phyloP scores from a whole-genome alignment of 805 yeast genomes.

The Hanseniaspora vineae region DNA sequence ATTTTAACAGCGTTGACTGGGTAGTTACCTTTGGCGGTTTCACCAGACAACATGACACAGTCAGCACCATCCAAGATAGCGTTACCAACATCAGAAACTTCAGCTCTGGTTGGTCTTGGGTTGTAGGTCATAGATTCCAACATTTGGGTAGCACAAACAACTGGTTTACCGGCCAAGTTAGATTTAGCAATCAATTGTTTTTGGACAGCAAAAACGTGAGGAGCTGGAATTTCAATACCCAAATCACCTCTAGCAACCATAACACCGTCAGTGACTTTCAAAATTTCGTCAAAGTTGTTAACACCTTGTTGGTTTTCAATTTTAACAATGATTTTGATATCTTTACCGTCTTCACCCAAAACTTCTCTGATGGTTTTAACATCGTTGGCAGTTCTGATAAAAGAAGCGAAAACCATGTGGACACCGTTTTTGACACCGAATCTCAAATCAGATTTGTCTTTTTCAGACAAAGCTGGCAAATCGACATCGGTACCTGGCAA shows the following conservation, averaged over 20 bases:
- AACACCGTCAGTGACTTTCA: slow-evolving; percentile 93
- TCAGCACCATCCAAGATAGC: slow-evolving; percentile 99
- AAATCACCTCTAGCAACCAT: slow-evolving; percentile 99
- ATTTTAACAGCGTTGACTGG: slow-evolving; percentile 95
- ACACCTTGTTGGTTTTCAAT: slow-evolving; percentile 99
- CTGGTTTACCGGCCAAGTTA: slow-evolving; percentile 99
- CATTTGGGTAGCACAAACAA: slow-evolving; percentile 99
- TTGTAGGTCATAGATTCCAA: slow-evolving; percentile 98
- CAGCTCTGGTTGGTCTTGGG: slow-evolving; percentile 99
- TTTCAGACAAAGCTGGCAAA: slow-evolving; percentile 93
- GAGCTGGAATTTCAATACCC: slow-evolving; percentile 99
- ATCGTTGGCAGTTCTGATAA: slow-evolving; percentile 91
- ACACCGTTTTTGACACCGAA: slow-evolving; percentile 97
- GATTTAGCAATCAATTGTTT: slow-evolving; percentile 98
- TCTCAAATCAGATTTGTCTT: slow-evolving; percentile 82
- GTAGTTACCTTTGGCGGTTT: slow-evolving; percentile 98
- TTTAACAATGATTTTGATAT: slow-evolving; percentile 92
- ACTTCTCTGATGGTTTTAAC: slow-evolving; percentile 83
- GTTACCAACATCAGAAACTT: slow-evolving; percentile 98
- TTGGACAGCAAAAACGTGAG: slow-evolving; percentile 96
- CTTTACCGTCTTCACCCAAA: slow-evolving; percentile 92
- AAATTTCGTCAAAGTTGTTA: slow-evolving; percentile 95
- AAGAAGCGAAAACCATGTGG: slow-evolving; percentile 97
- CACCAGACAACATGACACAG: slow-evolving; percentile 99
- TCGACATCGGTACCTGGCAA: slow-evolving; percentile 98